Base-by-base conservation (phyloP, 1,284 basidiomycete species). In the Thelephora terrestris region DNA sequence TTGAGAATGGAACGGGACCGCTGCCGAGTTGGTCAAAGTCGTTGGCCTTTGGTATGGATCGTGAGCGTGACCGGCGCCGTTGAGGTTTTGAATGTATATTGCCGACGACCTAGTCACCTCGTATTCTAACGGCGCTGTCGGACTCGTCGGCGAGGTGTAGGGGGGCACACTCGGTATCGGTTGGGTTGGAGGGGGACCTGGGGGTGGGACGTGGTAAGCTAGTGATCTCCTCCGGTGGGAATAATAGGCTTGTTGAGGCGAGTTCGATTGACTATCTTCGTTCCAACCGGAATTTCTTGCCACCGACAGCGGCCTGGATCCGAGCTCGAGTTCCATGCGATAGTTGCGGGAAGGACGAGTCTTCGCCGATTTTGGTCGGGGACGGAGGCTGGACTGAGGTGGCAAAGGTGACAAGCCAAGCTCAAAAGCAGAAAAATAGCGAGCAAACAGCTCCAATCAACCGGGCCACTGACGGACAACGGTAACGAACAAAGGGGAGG, bases 141-240 rank as follows among this genome's bases (percentile, higher is more conserved):
- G 55, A 54, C 61, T 45, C 55, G 56, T 46, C 51, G 64, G 54
- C 50, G 55, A 50, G 50, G n/a, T 55, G 43, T 57, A 56, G 40
- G 54, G 73, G 74, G 54, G 84, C 40, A 84, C 58, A 57, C 68
- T 78, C 40, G 83, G 83, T 52, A 86, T 85, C 47, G 83, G 85
- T 54, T 77, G 73, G 57, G 68, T 77, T n/a, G 84, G 84, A 32
- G 84, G 83, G n/a, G 84, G 83, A 2, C 67, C 79, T 34, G 79
- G 74, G 12, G 83, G 81, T 44, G 78, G 74, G 27, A 70, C 67
- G 57, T 76, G 71, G n/a, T 76, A 74, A 45, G 75, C 78, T 44
- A 78, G 76, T 21, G 82, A 85, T 55, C 83, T 80, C 52, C 85
- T 77, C 47, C 81, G 75, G 51, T 73, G 71, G 17, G 70, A 50